Percentiles rank a stretch among this genome's conserved stretches.
These are phyloP conservation scores for Hygrophorus pudorinus DNA, from an alignment of 768 basidiomycete genomes.

Conservation along the genomic window DNA sequence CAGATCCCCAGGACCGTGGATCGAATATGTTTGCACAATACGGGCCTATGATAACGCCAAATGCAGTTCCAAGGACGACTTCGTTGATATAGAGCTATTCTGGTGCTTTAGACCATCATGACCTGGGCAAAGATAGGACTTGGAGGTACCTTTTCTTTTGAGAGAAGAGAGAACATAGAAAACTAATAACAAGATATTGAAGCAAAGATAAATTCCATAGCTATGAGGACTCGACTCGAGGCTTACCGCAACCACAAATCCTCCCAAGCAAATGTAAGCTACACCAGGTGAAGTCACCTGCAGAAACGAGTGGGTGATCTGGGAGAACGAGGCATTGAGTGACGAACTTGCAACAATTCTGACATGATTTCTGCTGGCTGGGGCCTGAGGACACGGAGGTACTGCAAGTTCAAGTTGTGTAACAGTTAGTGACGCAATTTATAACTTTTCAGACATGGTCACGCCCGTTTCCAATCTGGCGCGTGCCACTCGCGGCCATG, in stretches of 20 bases:
- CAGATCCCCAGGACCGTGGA: slow-evolving; percentile 61
- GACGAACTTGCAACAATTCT: slow-evolving; percentile 24
- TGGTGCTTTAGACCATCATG: not conserved
- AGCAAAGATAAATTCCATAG: not conserved
- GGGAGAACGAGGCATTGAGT: slow-evolving; percentile 5
- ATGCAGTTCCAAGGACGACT: slow-evolving; percentile 81
- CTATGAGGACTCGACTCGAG: not conserved
- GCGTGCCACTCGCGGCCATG: too few species aligned
- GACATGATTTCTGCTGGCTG: too few species aligned
- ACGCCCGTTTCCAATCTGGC: too few species aligned
- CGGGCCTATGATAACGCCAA: slow-evolving; percentile 61
- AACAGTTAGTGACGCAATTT: too few species aligned
- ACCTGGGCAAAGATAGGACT: not conserved
- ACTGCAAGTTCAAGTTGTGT: too few species aligned
- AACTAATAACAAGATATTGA: slow-evolving; percentile 37
- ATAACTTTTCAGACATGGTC: too few species aligned
- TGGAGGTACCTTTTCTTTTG: slow-evolving; percentile 62
- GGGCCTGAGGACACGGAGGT: too few species aligned
- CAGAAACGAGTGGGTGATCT: slow-evolving; percentile 15
- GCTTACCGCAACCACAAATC: slow-evolving; percentile 32
- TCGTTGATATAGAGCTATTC: slow-evolving; percentile 79
- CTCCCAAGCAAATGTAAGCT: slow-evolving; percentile 57
- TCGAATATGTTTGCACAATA: slow-evolving; percentile 62
- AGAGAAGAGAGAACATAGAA: slow-evolving; percentile 71
- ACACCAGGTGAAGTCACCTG: slow-evolving; percentile 45